A percentile compares a stretch with the other conserved stretches of the same genome.
Conservation (phyloP, 2,329 filamentous ascomycete genomes). For the Colletotrichum navitas region DNA sequence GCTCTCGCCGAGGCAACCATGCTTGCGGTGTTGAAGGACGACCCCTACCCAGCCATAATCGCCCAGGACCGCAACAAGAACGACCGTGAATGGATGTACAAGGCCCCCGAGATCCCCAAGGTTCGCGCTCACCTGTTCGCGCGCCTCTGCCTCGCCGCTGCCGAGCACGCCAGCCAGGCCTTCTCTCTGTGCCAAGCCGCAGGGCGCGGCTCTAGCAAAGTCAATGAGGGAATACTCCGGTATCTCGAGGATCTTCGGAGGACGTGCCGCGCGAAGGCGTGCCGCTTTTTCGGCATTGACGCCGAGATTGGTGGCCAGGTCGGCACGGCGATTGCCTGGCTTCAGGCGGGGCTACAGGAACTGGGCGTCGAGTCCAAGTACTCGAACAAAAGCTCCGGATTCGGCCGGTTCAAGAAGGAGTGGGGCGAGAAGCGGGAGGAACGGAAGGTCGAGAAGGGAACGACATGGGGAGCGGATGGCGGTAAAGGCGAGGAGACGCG, state of each 20-base stretch:
- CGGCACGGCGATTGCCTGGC: conserved; percentile 88
- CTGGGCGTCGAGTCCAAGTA: conserved; percentile 72
- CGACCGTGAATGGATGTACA: conserved; percentile 97
- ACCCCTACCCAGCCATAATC: conserved; percentile 88
- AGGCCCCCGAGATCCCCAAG: conserved; percentile 86
- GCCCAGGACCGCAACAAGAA: conserved; percentile 84
- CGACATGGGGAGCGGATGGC: conserved; percentile 83
- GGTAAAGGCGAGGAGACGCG: conserved; percentile 87
- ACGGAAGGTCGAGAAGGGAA: conserved; percentile 79
- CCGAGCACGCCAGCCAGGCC: conserved; percentile 87
- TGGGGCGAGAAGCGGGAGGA: conserved; percentile 85
- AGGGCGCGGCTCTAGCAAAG: conserved; percentile 54
- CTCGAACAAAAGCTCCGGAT: conserved; percentile 66
- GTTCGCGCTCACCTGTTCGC: conserved; percentile 91
- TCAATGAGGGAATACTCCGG: conserved; percentile 75
- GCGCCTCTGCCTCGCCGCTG: conserved; percentile 86
- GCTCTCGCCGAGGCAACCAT: conserved; percentile 90
- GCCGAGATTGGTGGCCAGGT: conserved; percentile 85
- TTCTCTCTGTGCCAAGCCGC: conserved; percentile 60
- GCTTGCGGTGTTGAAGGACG: conserved; percentile 91
- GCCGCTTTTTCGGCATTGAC: conserved; percentile 91
- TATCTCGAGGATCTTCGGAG: conserved; percentile 83
- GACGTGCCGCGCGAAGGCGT: conserved; percentile 85
- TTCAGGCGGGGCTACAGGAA: conserved; percentile 81
- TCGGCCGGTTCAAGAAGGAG: conserved; percentile 77